A percentile compares a stretch with the other conserved stretches of the same genome.
phyloP scores from a whole-genome alignment of 2,329 filamentous ascomycete genomes.

The Exophiala calicioides region DNA sequence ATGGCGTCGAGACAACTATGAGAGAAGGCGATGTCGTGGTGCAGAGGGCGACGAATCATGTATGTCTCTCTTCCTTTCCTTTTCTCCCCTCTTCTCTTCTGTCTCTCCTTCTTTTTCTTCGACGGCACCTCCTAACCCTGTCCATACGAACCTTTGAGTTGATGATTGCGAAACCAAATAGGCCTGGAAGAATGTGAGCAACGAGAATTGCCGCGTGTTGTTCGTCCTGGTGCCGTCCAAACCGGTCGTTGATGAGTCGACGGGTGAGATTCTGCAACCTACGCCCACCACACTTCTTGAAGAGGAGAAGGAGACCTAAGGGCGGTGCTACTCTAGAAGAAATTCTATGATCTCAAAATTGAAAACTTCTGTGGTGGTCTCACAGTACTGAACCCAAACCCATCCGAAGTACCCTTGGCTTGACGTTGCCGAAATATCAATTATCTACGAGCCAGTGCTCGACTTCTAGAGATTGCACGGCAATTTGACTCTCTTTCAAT shows the following conservation, averaged over 20 bases:
- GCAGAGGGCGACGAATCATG: conserved; percentile 31
- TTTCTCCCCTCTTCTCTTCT: neutral
- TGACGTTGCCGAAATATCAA: too few relatives aligned
- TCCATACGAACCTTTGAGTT: too few relatives aligned
- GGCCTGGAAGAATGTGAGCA: conserved; percentile 26
- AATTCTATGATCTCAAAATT: too few relatives aligned
- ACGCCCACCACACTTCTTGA: conserved; percentile 20
- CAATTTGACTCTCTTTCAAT: too few relatives aligned
- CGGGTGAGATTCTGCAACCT: conserved; percentile 19
- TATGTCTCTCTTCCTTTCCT: conserved; percentile 6
- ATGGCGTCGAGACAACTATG: conserved; percentile 33
- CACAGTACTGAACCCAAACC: too few relatives aligned
- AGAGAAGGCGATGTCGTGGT: conserved; percentile 35
- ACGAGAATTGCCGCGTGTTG: conserved; percentile 27
- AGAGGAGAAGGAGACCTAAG: conserved; percentile 5
- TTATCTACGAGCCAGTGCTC: too few relatives aligned
- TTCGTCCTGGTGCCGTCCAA: conserved; percentile 30
- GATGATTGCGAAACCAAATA: conserved; percentile 1
- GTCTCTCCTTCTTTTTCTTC: neutral
- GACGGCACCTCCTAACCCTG: neutral
- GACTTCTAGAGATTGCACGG: too few relatives aligned
- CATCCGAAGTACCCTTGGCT: too few relatives aligned
- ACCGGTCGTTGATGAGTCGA: conserved; percentile 19
- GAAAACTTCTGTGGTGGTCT: too few relatives aligned
- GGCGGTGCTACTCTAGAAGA: too few relatives aligned